Base-by-base conservation (phyloP, 2,329 filamentous ascomycete genomes). In the Scytalidium lignicola region DNA sequence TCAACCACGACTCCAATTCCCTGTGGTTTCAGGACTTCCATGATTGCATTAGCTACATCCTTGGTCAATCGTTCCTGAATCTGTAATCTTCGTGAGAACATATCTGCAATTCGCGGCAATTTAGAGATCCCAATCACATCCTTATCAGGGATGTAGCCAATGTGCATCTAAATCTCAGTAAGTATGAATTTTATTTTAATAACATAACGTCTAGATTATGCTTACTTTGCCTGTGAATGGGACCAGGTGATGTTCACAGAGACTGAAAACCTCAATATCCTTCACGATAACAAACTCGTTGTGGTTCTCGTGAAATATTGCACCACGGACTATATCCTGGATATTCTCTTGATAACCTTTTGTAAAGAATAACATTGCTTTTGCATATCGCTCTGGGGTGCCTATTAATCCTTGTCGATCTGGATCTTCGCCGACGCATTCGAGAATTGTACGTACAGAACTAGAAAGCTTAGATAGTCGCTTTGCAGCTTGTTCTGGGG, bases 1-100 rank as follows among this genome's bases (percentile, higher is more conserved):
- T 96, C 92, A 85, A 96, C 95, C 55, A 96, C 90, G 3, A 96
- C 91, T 17, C 88, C 91, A 1, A 96, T 91, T 41, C 91, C 92
- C 62, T 92, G 89, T 1, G 91, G 91, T 67, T 92, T 85, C 46
- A 96, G 76, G 13, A 96, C 85, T 64, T 96, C 90, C 62, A 89
- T 89, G 55, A 96, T 85, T 18, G 91, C 90, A 52, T 95, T 80
- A 20, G 92, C 92, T 15, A 96, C 90, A 67, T 96, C 90, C 67
- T 92, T 93, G 26, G 91, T 96, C 37, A 96, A 75, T 26, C 92
- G 84, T 67, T 96, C 91, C 71, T 96, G 91, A 44, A 96, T 90
- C 69, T 96, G 92, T 3, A 96, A 77, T 49, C 91, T 79, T 48
- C 92, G 85, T 43, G 86, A 85, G 70, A 95, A 96, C 88, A 96